Evolutionary conservation across 306 rosid genomes (phyloP).

Genomic region (Fagus sylvatica): DNA sequence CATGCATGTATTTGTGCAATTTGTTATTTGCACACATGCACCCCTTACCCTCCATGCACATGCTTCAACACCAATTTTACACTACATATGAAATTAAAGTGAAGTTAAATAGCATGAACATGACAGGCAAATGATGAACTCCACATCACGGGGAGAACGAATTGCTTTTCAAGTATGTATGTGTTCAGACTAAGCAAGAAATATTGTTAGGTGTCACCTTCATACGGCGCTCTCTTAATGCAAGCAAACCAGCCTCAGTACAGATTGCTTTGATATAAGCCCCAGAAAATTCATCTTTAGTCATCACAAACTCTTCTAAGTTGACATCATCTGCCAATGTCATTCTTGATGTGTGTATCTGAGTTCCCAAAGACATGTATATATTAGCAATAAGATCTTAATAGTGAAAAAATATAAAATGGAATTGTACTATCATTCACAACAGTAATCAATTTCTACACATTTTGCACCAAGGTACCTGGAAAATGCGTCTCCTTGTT

Average conservation of each 20-base stretch:
- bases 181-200: not conserved
- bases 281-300: constrained; percentile 67
- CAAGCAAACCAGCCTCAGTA: constrained; percentile 64
- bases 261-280: constrained; percentile 69
- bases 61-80: not conserved
- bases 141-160: not conserved
- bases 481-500: constrained; percentile 64
- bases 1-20: not conserved
- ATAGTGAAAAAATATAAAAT: not conserved
- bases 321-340: constrained; percentile 66
- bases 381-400: not conserved
- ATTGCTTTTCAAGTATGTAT: too few species aligned
- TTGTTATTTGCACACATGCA: not conserved
- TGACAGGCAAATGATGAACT: too few species aligned
- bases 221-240: constrained; percentile 63
- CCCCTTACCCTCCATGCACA: not conserved
- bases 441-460: not conserved
- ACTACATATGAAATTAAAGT: not conserved
- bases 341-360: constrained; percentile 63
- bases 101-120: not conserved
- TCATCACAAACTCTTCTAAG: constrained; percentile 65
- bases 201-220: constrained; percentile 32
- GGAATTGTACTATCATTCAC: not conserved
- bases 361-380: not conserved
- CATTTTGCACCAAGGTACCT: constrained; percentile 25